Evolutionary conservation across 768 basidiomycete genomes (phyloP), one percentile per base, ranked within the genome.

Genomic region (Lactarius vividus): DNA sequence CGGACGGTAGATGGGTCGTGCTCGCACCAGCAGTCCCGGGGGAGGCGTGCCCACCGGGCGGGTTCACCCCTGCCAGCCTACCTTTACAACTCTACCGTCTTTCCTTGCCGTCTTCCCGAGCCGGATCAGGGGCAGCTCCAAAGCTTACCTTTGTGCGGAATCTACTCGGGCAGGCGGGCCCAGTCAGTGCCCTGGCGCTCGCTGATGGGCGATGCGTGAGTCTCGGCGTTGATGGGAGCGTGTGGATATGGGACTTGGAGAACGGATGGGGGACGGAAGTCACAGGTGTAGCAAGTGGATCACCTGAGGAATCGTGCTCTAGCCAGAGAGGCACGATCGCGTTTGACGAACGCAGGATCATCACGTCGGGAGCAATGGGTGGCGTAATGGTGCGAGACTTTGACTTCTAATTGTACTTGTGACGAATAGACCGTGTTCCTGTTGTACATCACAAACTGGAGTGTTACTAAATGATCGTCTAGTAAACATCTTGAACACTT

Each of bases 191-290:
- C 4, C 80, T 94, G 26, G 83, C 88, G 18, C 79, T 94, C 40
- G 85, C 92, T 33, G 92, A 94, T 74, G 92, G 92, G 28, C 85
- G 92, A 3, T 94, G 92, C 69, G 88, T 94, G 33, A 88, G 89
- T 71, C 76, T 92, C 23, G 85, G 88, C 10, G 76, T 76, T 39
- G 86, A 91, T 73, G 90, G 90, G 46, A 84, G 84, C 70, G 82
- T 94, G 52, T 92, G 90, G 89, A 88, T 91, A 3, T 94, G 92
- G 92, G 92, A 94, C 76, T 79, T 94, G 37, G 92, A 94, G 73
- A 82, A 79, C 13, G 80, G 78, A 26, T 73, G 75, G 31, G 75
- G 78, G 52, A 72, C 74, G 13, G 78, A 79, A 70, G 76, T 82
- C 7, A 73, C 71, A 66, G 0, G 49, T 63, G 5, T 55, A 58